Percentiles rank a stretch among this genome's conserved stretches.
These are phyloP conservation scores for Fistulinella prunicolor DNA, from an alignment of 768 basidiomycete genomes.

Conservation along the genomic window DNA sequence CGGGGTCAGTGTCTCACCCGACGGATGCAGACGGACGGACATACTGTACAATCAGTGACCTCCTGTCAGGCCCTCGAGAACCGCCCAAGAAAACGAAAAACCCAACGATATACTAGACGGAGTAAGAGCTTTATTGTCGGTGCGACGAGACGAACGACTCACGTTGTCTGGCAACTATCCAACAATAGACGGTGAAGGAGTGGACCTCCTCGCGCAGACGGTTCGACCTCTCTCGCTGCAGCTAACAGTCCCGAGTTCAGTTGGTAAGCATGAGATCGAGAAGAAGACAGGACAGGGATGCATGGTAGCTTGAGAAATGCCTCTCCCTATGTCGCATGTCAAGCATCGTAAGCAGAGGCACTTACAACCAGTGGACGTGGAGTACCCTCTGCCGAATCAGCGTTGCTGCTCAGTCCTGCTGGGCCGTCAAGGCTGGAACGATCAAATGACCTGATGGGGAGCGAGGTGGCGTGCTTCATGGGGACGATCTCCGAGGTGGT, in stretches of 20 bases:
- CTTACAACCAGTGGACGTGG: conserved; percentile 22
- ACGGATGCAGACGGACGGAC: not conserved
- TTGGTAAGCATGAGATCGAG: conserved; percentile 21
- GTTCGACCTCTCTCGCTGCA: conserved; percentile 10
- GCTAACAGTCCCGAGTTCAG: conserved; percentile 22
- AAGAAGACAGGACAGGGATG: conserved; percentile 11
- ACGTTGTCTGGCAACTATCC: conserved; percentile 26
- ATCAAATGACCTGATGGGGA: conserved; percentile 8
- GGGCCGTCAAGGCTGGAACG: conserved; percentile 1
- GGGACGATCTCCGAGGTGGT: not conserved
- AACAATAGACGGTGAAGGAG: conserved; percentile 19
- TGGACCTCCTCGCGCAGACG: conserved; percentile 7
- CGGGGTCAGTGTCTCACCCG: conserved; percentile 3
- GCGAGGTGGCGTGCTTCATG: conserved; percentile 8
- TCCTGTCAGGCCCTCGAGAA: conserved; percentile 23
- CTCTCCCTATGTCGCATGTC: conserved; percentile 10
- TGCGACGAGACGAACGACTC: conserved; percentile 6
- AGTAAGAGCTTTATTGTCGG: too few relatives aligned
- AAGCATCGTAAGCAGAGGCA: conserved; percentile 21
- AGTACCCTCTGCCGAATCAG: conserved; percentile 10
- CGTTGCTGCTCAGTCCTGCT: not conserved
- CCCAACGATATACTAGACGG: conserved; percentile 25
- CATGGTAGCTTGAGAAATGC: conserved; percentile 1
- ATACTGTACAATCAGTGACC: conserved; percentile 10
- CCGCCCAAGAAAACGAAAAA: conserved; percentile 24